Evolutionary conservation across 345 rosid species (phyloP).

Genomic region (Brassica cretica): DNA sequence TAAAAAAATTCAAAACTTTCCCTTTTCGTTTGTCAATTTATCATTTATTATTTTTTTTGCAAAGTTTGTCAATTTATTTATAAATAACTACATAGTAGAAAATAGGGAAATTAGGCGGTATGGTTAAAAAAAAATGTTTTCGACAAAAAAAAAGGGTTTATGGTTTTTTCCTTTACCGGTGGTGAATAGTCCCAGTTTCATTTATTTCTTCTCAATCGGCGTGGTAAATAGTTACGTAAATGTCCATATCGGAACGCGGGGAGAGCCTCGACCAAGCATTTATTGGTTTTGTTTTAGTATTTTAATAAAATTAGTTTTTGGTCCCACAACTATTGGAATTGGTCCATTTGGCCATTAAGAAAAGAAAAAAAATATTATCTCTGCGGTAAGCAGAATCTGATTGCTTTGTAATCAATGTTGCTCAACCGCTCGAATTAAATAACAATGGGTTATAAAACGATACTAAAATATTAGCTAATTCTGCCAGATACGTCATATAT

Average conservation of each 20-base stretch:
- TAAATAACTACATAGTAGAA: too few relatives aligned
- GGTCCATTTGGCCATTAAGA: constrained; percentile 17
- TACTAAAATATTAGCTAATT: background rate
- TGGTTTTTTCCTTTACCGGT: too few relatives aligned
- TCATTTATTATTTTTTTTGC: too few relatives aligned
- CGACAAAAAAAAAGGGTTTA: too few relatives aligned
- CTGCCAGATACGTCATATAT: constrained; percentile 21
- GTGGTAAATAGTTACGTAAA: background rate
- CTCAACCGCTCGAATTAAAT: constrained; percentile 38
- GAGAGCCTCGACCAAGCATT: constrained; percentile 30
- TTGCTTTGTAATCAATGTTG: constrained; percentile 25
- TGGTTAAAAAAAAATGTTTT: too few relatives aligned
- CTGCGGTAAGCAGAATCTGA: constrained; percentile 39
- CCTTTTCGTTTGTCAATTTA: too few relatives aligned
- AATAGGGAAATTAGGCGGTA: too few relatives aligned
- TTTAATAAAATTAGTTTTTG: background rate
- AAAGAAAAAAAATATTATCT: constrained; percentile 12
- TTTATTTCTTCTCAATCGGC: too few relatives aligned
- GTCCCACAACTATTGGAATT: constrained; percentile 27
- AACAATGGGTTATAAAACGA: constrained; percentile 9
- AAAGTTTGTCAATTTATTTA: too few relatives aligned
- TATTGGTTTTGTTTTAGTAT: background rate
- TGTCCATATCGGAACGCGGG: background rate
- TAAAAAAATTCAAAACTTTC: too few relatives aligned
- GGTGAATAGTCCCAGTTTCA: too few relatives aligned